Evolutionary conservation across 2,329 filamentous ascomycete species (phyloP), one percentile per base, ranked within the genome.

Genomic region (Beauveria sp.): DNA sequence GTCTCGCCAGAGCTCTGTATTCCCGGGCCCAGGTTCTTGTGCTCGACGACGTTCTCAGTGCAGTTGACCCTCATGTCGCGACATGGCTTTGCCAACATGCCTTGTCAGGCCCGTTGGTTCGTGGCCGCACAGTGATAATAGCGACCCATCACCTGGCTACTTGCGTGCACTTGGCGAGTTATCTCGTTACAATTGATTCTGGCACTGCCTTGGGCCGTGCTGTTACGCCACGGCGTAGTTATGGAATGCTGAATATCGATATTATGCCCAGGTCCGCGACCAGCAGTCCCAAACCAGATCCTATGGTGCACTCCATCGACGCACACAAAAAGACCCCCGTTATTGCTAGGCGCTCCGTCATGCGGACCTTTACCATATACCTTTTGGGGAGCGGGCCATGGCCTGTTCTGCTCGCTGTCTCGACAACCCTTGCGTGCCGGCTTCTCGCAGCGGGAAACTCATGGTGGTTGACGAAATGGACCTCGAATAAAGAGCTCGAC

Each of bases 11-110:
- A 50, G 88, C 88, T 0, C 75, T 91, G 14, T 91, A 91, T 70
- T 90, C 88, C 2, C 78, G 87, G 10, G 87, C 87, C 1, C 84
- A 85, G 0, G 84, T 89, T 62, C 75, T 92, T 2, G 76, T 91
- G 12, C 76, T 91, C 61, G 89, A 92, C 70, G 89, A 92, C 67
- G 88, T 91, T 28, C 90, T 92, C 72, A 88, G 85, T 67, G 84
- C 88, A 3, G 82, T 91, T 14, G 89, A 92, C 70, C 85, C 87
- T 2, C 87, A 90, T 68, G 59, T 61, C 12, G 62, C 62, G n/a
- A 61, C 14, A 49, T 64, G 62, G 62, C 50, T 64, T 43, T 62
- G 54, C 26, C 28, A 54, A 14, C 10, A 62, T 53, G 62, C 62
- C 2, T 43, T 64, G 42, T 52, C 53, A 18, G 59, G 62, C 14